Evolutionary conservation across 2,329 filamentous ascomycete species (phyloP).

Genomic region (Nemania sp.): DNA sequence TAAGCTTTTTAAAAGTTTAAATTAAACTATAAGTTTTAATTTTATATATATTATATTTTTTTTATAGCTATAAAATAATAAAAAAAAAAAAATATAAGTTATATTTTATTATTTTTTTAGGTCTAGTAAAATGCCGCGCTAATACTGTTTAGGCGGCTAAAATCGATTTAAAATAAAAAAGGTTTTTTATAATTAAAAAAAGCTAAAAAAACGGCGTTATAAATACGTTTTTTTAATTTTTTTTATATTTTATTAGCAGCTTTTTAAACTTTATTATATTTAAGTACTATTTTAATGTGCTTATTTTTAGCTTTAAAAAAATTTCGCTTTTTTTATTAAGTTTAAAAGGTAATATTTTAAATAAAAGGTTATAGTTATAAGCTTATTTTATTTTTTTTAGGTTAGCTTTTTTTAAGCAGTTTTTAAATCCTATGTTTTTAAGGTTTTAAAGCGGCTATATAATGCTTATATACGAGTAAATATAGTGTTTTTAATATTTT

Average conservation of each 20-base stretch:
- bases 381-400: background rate
- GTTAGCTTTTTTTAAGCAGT: conserved; percentile 5
- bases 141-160: background rate
- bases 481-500: background rate
- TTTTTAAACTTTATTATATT: background rate
- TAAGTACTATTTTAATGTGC: background rate
- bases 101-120: background rate
- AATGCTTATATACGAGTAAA: background rate
- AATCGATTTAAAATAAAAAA: background rate
- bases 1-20: background rate
- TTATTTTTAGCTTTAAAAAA: background rate
- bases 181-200: background rate
- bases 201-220: background rate
- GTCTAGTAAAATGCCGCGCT: background rate
- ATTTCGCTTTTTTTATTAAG: background rate
- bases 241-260: background rate
- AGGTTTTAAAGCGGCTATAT: background rate
- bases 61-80: background rate
- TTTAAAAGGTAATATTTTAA: background rate
- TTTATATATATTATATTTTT: conserved; percentile 2
- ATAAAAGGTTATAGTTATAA: background rate
- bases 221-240: background rate
- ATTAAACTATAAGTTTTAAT: background rate
- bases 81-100: background rate
- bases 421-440: background rate